Evolutionary conservation across 2,329 filamentous ascomycete genomes (phyloP).

Genomic region (Monilinia aucupariae): DNA sequence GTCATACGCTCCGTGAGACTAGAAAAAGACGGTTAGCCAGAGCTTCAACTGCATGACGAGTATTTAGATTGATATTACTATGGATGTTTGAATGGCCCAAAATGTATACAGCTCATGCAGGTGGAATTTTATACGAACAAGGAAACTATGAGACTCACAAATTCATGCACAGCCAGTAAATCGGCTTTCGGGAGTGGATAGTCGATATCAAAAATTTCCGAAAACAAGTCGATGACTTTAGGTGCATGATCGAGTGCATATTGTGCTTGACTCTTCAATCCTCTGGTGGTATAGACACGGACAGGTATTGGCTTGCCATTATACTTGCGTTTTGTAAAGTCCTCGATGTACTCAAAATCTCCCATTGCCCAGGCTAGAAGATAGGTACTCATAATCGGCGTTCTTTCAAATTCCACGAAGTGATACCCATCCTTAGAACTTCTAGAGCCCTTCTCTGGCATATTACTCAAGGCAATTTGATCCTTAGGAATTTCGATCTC

Average conservation of each 20-base stretch:
- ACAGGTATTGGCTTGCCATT: constrained; percentile 88
- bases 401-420: constrained; percentile 71
- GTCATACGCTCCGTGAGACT: constrained; percentile 65
- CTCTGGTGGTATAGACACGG: constrained; percentile 89
- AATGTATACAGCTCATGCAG: not conserved
- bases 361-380: constrained; percentile 91
- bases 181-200: constrained; percentile 92
- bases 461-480: constrained; percentile 87
- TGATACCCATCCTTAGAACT: constrained; percentile 60
- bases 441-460: constrained; percentile 74
- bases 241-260: constrained; percentile 89
- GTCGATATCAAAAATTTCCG: constrained; percentile 86
- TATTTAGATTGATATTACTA: not conserved
- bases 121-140: not conserved
- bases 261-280: constrained; percentile 85
- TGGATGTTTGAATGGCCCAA: not conserved
- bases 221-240: constrained; percentile 94
- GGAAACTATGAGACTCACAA: constrained; percentile 48
- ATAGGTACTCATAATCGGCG: constrained; percentile 83
- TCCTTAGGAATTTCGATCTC: constrained; percentile 86
- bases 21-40: constrained; percentile 40
- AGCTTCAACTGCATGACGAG: not conserved
- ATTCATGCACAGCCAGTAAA: constrained; percentile 86
- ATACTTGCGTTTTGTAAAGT: constrained; percentile 82
- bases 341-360: constrained; percentile 95